phyloP scores from a whole-genome alignment of 495 filamentous ascomycete species.

The Diplogelasinospora grovesii region DNA sequence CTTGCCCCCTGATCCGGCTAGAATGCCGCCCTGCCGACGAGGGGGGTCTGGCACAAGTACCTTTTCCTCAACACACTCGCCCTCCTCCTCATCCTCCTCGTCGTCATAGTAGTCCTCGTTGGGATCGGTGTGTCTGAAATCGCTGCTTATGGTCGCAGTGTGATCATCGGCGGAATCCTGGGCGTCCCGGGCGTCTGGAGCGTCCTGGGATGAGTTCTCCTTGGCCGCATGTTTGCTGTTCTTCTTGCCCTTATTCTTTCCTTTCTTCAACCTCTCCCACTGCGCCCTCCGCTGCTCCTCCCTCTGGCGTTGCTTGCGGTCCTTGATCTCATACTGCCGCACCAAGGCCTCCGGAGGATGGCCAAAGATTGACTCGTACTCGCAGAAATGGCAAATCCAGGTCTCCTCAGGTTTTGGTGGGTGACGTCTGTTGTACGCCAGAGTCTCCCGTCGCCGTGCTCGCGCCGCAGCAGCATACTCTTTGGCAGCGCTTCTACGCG shows the following conservation, averaged over 20 bases:
- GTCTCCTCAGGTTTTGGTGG: conserved; percentile 67
- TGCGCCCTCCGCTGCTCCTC: conserved; percentile 76
- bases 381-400: conserved; percentile 93
- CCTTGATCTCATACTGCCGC: conserved; percentile 89
- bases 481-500: conserved; percentile 15
- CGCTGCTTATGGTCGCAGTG: conserved; percentile 15
- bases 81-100: conserved; percentile 32
- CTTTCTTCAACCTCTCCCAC: conserved; percentile 93
- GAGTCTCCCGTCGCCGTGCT: conserved; percentile 33
- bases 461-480: conserved; percentile 24
- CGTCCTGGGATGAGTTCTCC: conserved; percentile 45
- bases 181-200: conserved; percentile 21
- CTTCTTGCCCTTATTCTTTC: conserved; percentile 72
- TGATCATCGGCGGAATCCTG: conserved; percentile 19
- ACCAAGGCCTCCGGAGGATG: conserved; percentile 76
- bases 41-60: too few species aligned
- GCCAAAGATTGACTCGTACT: conserved; percentile 84
- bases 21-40: too few species aligned
- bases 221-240: conserved; percentile 58
- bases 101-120: conserved; percentile 32
- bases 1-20: conserved; percentile 1
- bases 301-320: conserved; percentile 73
- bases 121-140: conserved; percentile 25
- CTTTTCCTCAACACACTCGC: too few species aligned
- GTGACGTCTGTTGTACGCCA: conserved; percentile 64